Percentiles rank a stretch among this genome's conserved stretches.
Evolutionary conservation across 768 basidiomycete species (phyloP).

Genomic region (Tricholoma saponaceum): DNA sequence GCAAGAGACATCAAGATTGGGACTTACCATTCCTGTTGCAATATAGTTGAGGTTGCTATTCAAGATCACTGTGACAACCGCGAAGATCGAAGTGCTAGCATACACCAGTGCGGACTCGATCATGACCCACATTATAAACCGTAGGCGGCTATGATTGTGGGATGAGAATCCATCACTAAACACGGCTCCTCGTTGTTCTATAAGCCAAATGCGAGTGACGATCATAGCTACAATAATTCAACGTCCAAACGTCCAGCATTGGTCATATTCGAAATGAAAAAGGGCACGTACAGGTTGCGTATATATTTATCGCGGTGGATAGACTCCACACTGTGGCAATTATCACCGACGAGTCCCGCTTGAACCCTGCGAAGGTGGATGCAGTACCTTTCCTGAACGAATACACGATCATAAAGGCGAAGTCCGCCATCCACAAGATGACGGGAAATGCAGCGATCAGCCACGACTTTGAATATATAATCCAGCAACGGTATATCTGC

Average conservation of each 20-base stretch:
- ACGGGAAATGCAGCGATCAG: constrained; percentile 10
- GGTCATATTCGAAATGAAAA: background rate
- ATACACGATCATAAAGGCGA: constrained; percentile 4
- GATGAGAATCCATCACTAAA: too few species aligned
- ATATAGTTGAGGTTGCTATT: background rate
- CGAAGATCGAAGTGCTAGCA: background rate
- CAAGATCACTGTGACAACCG: background rate
- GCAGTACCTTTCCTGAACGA: background rate
- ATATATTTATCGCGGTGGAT: constrained; percentile 12
- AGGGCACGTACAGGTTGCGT: constrained; percentile 10
- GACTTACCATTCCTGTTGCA: background rate
- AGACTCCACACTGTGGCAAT: constrained; percentile 14
- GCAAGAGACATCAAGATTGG: too few species aligned
- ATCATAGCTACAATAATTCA: background rate
- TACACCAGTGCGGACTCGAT: background rate
- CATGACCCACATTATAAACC: background rate
- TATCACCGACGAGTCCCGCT: too few species aligned
- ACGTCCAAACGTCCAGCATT: too few species aligned
- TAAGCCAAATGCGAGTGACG: background rate
- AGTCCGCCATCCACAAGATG: constrained; percentile 10
- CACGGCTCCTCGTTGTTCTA: background rate
- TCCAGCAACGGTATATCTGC: constrained; percentile 19
- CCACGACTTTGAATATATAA: constrained; percentile 11
- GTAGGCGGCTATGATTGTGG: too few species aligned
- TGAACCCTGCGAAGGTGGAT: background rate